A percentile compares a stretch with the other conserved stretches of the same genome.
phyloP scores from a whole-genome alignment of 768 basidiomycete species.

The Chalciporus sphaerocephalus region DNA sequence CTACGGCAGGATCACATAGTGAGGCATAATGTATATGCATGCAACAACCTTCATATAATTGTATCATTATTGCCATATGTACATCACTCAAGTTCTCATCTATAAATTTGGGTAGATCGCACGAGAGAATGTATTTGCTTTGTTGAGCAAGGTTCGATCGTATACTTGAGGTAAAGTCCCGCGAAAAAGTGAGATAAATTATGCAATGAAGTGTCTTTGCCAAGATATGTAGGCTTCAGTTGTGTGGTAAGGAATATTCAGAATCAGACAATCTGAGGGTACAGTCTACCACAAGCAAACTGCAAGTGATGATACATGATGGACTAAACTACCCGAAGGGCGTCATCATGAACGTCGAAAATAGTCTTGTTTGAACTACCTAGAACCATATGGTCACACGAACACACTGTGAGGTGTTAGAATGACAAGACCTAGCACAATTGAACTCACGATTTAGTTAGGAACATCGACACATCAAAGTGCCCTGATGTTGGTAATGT shows the following conservation, averaged over 20 bases:
- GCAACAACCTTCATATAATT: background rate
- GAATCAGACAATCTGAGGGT: background rate
- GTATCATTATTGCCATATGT: background rate
- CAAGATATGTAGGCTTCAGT: background rate
- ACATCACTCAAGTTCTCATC: background rate
- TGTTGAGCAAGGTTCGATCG: too few species aligned
- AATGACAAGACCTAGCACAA: too few species aligned
- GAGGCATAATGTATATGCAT: constrained; percentile 7
- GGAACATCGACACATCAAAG: too few species aligned
- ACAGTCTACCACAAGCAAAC: constrained; percentile 18
- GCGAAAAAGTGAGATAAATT: background rate
- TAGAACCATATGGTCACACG: constrained; percentile 22
- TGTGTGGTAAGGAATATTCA: background rate
- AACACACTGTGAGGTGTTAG: constrained; percentile 19
- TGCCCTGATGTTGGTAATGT: too few species aligned
- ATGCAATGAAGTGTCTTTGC: too few species aligned
- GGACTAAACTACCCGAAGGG: constrained; percentile 13
- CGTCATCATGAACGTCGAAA: background rate
- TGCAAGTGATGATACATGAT: constrained; percentile 18
- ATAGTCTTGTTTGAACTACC: constrained; percentile 18
- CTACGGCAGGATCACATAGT: constrained; percentile 28
- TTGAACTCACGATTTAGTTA: too few species aligned
- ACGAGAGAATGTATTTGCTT: too few species aligned
- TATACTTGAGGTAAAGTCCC: background rate
- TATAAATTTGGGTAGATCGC: background rate